These are phyloP conservation scores for Syzygium aromaticum DNA, from an alignment of 345 rosid species.

Conservation along the genomic window DNA sequence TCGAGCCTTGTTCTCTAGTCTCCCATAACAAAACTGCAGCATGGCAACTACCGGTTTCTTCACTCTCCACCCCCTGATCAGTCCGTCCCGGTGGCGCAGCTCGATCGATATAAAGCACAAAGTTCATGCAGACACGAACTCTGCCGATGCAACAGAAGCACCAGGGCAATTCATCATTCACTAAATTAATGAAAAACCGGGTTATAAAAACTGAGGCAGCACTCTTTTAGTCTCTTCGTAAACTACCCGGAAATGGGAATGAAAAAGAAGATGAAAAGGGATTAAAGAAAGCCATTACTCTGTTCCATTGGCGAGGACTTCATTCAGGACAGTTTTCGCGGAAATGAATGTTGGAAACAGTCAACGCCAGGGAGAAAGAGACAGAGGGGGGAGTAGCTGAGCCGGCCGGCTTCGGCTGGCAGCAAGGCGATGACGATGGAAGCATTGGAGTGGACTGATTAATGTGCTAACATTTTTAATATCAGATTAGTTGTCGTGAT, in stretches of 20 bases:
- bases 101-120: background rate
- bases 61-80: background rate
- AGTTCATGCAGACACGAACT: background rate
- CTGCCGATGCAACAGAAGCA: background rate
- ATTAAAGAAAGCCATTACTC: background rate
- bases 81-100: background rate
- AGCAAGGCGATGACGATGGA: background rate
- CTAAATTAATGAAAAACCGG: background rate
- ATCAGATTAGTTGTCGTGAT: background rate
- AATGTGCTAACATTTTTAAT: background rate
- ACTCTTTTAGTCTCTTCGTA: background rate
- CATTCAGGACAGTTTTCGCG: background rate
- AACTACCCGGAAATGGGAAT: background rate
- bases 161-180: background rate
- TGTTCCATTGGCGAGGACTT: background rate
- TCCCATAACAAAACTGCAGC: background rate
- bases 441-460: background rate
- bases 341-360: background rate
- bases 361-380: background rate
- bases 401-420: background rate
- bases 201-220: background rate
- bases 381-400: background rate
- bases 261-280: background rate
- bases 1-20: background rate
- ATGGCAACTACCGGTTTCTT: background rate